phyloP scores from a whole-genome alignment of 352 stramenopile species.

The Lagenidium giganteum region DNA sequence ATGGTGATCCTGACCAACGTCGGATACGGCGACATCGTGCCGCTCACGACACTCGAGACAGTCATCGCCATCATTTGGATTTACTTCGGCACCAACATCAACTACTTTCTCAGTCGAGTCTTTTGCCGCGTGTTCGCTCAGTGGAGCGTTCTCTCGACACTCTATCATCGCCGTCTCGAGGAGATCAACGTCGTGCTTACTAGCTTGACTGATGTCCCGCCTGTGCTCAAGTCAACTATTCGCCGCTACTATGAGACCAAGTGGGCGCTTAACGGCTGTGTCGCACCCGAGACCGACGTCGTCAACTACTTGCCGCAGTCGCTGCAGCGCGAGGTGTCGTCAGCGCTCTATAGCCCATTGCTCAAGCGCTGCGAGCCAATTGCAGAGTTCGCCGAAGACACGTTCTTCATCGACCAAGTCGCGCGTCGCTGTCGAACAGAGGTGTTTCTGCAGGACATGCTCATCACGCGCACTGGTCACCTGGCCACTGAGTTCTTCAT shows the following conservation, averaged over 20 bases:
- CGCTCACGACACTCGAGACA: constrained; percentile 51
- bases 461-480: constrained; percentile 46
- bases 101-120: constrained; percentile 58
- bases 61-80: constrained; percentile 60
- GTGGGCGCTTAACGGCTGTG: constrained; percentile 66
- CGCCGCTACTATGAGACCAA: constrained; percentile 67
- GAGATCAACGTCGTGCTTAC: constrained; percentile 57
- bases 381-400: constrained; percentile 18
- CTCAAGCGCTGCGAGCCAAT: constrained; percentile 16
- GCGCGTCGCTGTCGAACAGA: constrained; percentile 31
- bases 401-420: constrained; percentile 12
- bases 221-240: no score
- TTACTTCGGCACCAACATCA: constrained; percentile 65
- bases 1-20: constrained; percentile 67
- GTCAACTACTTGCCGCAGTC: constrained; percentile 41
- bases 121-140: constrained; percentile 55
- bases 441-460: constrained; percentile 53
- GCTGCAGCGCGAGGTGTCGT: constrained; percentile 23
- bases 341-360: constrained; percentile 30
- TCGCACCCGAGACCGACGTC: constrained; percentile 40
- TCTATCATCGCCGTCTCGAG: constrained; percentile 45
- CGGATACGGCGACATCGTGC: constrained; percentile 61
- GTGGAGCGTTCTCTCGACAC: constrained; percentile 33
- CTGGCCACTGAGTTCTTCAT: constrained; percentile 54
- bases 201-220: constrained; percentile 19